Percentiles rank a stretch among this genome's conserved stretches.
Evolutionary conservation across 345 rosid species (phyloP).

Genomic region (Citropsis articulata): DNA sequence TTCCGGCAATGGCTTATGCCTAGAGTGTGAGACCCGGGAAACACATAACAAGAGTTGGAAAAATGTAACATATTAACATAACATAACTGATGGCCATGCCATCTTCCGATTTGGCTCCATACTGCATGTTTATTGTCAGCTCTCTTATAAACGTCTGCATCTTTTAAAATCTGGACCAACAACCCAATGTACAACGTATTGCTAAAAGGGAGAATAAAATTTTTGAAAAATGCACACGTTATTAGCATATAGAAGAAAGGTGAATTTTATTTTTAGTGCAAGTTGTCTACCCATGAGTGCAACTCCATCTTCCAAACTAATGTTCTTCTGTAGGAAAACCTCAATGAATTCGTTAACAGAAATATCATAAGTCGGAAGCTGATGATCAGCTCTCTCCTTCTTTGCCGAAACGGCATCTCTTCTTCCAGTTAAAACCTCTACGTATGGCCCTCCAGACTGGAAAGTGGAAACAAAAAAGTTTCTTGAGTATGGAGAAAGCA

Average conservation of each 20-base stretch:
- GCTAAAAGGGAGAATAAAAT: too few relatives aligned
- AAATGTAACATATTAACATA: background rate
- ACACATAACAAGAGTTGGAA: background rate
- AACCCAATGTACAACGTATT: too few relatives aligned
- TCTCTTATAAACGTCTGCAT: too few relatives aligned
- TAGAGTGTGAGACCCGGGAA: conserved; percentile 8
- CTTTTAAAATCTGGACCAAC: too few relatives aligned
- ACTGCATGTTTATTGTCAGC: too few relatives aligned
- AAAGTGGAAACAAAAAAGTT: background rate
- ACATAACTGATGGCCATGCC: background rate
- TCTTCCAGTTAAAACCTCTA: conserved; percentile 10
- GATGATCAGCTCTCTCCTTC: background rate
- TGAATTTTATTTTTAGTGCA: background rate
- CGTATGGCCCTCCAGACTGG: conserved; percentile 1
- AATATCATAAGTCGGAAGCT: background rate
- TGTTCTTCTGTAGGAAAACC: background rate
- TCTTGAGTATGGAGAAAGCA: background rate
- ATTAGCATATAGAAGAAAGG: too few relatives aligned
- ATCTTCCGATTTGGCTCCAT: background rate
- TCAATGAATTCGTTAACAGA: background rate
- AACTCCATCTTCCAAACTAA: conserved; percentile 11
- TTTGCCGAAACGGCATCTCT: background rate
- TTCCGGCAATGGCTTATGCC: conserved; percentile 8
- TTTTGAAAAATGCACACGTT: too few relatives aligned
- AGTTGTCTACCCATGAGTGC: conserved; percentile 6